phyloP scores from a whole-genome alignment of 768 basidiomycete species.

The Psilocybe azurescens region DNA sequence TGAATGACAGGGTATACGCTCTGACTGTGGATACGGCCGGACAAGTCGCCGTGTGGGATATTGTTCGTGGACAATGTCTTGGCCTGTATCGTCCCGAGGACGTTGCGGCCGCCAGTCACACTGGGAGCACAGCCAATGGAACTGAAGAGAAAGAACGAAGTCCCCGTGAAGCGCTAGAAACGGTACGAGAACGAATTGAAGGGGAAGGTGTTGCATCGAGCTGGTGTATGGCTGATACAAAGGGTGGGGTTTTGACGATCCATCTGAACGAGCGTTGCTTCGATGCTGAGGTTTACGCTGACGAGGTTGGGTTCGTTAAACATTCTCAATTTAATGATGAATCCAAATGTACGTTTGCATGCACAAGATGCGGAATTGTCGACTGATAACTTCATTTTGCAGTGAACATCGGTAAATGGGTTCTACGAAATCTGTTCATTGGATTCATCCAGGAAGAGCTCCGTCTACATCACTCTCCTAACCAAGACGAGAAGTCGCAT shows the following conservation, averaged over 20 bases:
- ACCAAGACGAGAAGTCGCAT: conserved; percentile 19
- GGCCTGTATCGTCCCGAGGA: conserved; percentile 74
- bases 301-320: conserved; percentile 78
- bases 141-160: conserved; percentile 58
- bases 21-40: conserved; percentile 90
- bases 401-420: conserved; percentile 96
- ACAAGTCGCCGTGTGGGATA: conserved; percentile 92
- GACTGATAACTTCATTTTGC: conserved; percentile 1
- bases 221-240: conserved; percentile 92
- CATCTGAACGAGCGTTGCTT: conserved; percentile 90
- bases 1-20: conserved; percentile 91
- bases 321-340: conserved; percentile 77
- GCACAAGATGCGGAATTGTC: not conserved
- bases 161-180: conserved; percentile 85
- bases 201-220: conserved; percentile 86
- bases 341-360: conserved; percentile 65
- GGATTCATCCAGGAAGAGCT: conserved; percentile 79
- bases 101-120: conserved; percentile 59
- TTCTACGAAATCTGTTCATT: conserved; percentile 82
- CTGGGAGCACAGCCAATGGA: conserved; percentile 49
- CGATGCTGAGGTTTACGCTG: conserved; percentile 94
- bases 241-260: conserved; percentile 85
- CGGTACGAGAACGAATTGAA: conserved; percentile 90
- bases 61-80: conserved; percentile 76
- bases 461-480: conserved; percentile 24